Base-by-base conservation (phyloP, 139 green algal species). In the Coelastrella sp. region DNA sequence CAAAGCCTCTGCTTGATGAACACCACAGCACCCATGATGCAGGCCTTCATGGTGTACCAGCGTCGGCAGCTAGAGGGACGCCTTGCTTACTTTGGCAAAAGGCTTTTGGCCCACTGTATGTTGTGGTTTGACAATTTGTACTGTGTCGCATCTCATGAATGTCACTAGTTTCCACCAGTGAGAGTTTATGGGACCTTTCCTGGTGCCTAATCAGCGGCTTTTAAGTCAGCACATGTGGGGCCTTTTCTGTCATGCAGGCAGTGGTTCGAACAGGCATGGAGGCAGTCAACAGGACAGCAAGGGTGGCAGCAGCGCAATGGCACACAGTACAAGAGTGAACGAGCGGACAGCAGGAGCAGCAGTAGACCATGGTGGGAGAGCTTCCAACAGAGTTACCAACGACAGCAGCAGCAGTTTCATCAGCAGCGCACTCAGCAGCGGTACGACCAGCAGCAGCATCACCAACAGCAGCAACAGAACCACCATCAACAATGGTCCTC, bases 221-320 rank as follows among this genome's bases (percentile, higher is more conserved):
- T n/a, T n/a, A n/a, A n/a, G n/a, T n/a, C n/a, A n/a, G n/a, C n/a
- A n/a, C n/a, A 71, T 41, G 32, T 30, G 11, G 27, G 21, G 27
- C 7, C 34, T 45, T 34, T 81, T 30, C 45, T 50, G 37, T 71
- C 57, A 30, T 71, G 30, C 79, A 85, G 79, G 79, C 41, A 74
- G 6, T 85, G 79, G 79, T 85, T 85, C 45, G 41, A 85, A 32
- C 40, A 85, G 63, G 25, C 60, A n/a, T 85, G 79, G 79, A 27
- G 32, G 77, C 59, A 75, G 59, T 50, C 71, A 19, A n/a, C 21
- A 0, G 30, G n/a, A 13, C 60, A n/a, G 77, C 59, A 84, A 34
- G 40, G 40, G 25, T 27, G 62, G 59, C 59, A 75, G 77, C 73
- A 81, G 73, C 73, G 67, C n/a, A 21, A 67, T 2, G 21, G 38